Evolutionary conservation across 2,329 filamentous ascomycete genomes (phyloP), one percentile per base, ranked within the genome.

Genomic region (Aspergillus puulaauensis): DNA sequence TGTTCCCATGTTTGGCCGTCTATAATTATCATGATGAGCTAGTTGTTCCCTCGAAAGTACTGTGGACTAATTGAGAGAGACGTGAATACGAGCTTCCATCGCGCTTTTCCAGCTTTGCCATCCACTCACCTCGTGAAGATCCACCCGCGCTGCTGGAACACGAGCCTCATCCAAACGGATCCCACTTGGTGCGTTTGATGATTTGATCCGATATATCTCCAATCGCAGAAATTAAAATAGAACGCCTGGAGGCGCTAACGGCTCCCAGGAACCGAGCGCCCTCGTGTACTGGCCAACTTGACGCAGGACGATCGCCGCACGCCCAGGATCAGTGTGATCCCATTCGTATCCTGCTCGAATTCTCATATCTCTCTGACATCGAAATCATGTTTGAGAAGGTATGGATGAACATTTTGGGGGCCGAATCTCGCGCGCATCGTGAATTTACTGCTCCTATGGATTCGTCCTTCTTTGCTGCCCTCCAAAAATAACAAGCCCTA

Each of bases 181-280:
- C 44, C 35, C 52, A 45, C 41, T 57, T 12, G 17, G 19, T 35
- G 37, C 37, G 35, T 57, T 52, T 31, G 54, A 57, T 48, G 43
- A 24, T 57, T 52, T 31, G 54, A 57, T 48, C 48, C 15, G 37
- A 48, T 44, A 27, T 43, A 52, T 57, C 43, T 57, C 23, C 48
- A 19, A 17, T n/a, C 48, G 43, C 54, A 52, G 49, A 44, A 52
- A 47, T 48, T 48, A 57, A 57, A 56, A 57, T 57, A 57, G 54
- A 57, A 57, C 24, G 21, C 37, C 19, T 35, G 23, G n/a, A 23
- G 24, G 49, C 43, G 39, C 54, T 52, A 57, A 43, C 24, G 15
- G 23, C n/a, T 21, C 54, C 43, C 43, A 57, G 35, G 54, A 37
- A 37, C 52, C 48, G 33, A 52, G 19, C 37, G 11, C 43, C 39